Evolutionary conservation across 2,329 filamentous ascomycete genomes (phyloP), one percentile per base, ranked within the genome.

Genomic region (Aspergillus fumigatus): DNA sequence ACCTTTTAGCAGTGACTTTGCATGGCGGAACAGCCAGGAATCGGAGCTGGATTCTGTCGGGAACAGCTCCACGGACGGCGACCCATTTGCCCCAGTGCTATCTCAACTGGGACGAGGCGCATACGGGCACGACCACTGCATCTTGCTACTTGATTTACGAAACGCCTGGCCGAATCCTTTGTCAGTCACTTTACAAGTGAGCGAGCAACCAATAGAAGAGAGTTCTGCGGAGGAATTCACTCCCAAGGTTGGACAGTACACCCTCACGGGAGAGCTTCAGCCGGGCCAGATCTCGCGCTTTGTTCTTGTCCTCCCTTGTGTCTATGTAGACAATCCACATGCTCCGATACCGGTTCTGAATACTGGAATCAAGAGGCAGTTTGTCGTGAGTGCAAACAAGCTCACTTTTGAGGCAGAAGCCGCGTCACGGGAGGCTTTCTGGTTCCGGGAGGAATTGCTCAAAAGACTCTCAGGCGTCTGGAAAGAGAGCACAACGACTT

Each of bases 81-180:
- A 73, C 32, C 73, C 77, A 38, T 79, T 83, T 51, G 76, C 79
- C 14, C 71, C 74, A 40, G 69, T 80, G 47, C 70, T 82, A 26
- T 69, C 70, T 10, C 73, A 77, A 21, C 72, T 78, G 29, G 73
- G 73, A 1, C 66, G 70, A 8, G 68, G 74, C 17, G 67, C 73
- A 55, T 59, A 80, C 72, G 66, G 77, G 65, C 62, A 84, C 52
- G 84, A 90, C 43, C 87, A 90, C 67, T 95, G 91, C 67, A 79
- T 96, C 40, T 76, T 96, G 2, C 78, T 94, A 1, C 79, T 97
- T 51, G 93, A 97, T 72, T 78, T 97, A 27, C 86, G 91, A 55
- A 97, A 97, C 68, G 87, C 89, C 0, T 97, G 92, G 92, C 92
- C 91, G 2, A 90, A 85, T 66, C 86, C 88, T 50, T 84, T 97